Evolutionary conservation across 192 early-diverging fungal genomes (phyloP), one percentile per base, ranked within the genome.

Genomic region (Entophlyctis luteolus): DNA sequence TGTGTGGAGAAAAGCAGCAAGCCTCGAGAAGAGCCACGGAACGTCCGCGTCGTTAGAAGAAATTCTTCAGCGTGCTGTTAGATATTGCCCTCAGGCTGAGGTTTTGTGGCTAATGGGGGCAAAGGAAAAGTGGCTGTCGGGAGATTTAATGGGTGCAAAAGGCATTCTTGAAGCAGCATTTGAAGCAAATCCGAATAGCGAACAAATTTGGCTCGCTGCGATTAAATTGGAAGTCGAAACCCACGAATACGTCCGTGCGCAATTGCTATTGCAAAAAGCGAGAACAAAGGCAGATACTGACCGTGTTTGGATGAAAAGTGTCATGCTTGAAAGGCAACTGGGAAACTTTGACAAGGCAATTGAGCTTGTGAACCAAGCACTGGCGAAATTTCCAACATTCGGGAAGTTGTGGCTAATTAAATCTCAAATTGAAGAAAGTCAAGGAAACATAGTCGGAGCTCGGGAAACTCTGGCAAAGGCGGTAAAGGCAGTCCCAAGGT

Each of bases 41-140:
- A 87, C 90, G 0, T 73, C 66, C 2, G 89, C 88, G 34, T 84
- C 80, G 0, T 74, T 95, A 38, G 90, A 90, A 28, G 85, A 86
- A 56, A 62, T 99, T 37, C 71, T 99, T 29, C 77, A 88, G 52
- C 88, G 92, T 14, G 91, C 94, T 2, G 92, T 98, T 45, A 81
- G 83, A 57, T 86, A 88, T 62, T 96, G 93, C 70, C 96, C 95
- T 45, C 89, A 92, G 38, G 89, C 88, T 20, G 94, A 99, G 73
- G 81, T 91, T 1, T 77, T 99, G 48, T 99, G 96, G 96, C 82
- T 99, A 31, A 97, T 97, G 90, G 89, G 84, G 0, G 96, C 96
- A 31, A 96, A 97, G 71, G 93, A 96, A 52, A 91, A 91, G 72
- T 97, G 96, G 96, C 55, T 87, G 18, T 81, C 83, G 12, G 87